A percentile compares a stretch with the other conserved stretches of the same genome.
phyloP scores from a whole-genome alignment of 78 protist species.

The Chrysochromulina tobinii region DNA sequence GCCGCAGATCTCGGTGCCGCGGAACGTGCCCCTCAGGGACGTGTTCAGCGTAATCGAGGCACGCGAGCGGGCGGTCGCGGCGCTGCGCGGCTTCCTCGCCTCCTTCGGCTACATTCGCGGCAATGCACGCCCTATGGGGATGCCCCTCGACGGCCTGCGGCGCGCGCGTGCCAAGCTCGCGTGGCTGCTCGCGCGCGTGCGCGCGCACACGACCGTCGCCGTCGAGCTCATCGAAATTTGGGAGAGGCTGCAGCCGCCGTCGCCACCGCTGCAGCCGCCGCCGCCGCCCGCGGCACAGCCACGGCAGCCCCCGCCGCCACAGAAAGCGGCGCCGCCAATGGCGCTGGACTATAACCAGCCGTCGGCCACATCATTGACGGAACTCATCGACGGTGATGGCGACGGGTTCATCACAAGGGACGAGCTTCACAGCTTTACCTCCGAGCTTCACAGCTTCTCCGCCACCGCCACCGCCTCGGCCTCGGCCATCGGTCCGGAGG shows the following conservation, averaged over 20 bases:
- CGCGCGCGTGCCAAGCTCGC: neutral
- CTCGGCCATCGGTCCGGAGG: no score
- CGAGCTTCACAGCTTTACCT: no score
- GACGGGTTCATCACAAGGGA: no score
- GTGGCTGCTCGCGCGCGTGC: neutral
- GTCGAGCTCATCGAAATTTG: neutral
- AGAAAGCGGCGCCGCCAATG: no score
- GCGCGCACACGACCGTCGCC: neutral
- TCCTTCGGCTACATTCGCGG: neutral
- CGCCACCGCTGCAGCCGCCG: neutral
- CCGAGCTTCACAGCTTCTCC: no score
- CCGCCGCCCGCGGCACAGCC: neutral
- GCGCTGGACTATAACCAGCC: no score
- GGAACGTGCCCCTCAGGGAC: neutral
- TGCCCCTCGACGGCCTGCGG: neutral
- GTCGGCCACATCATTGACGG: no score
- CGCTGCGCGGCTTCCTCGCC: neutral
- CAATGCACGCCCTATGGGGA: neutral
- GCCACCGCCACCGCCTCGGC: no score
- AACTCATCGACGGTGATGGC: no score
- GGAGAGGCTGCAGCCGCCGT: neutral
- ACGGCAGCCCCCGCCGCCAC: no score
- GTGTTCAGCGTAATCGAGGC: neutral
- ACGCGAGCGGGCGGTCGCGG: neutral
- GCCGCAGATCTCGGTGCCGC: no score